A percentile compares a stretch with the other conserved stretches of the same genome.
These are phyloP conservation scores for Suaeda aralocaspica DNA, from an alignment of 148 eudicot species.

Conservation along the genomic window DNA sequence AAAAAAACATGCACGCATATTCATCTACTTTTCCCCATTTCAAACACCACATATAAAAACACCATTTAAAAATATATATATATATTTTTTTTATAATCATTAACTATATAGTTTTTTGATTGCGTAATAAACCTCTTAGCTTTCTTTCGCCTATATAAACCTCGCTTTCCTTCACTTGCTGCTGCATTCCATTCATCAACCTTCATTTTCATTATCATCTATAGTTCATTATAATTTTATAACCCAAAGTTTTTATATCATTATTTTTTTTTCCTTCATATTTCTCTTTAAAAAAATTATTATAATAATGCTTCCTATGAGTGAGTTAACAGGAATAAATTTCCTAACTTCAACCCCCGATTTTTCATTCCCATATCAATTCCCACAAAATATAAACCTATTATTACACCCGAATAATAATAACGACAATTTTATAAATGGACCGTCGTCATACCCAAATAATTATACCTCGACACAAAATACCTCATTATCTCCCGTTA, in stretches of 20 bases:
- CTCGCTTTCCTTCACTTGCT: not conserved
- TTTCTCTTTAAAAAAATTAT: no score
- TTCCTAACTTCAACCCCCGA: constrained; percentile 29
- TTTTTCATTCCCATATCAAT: constrained; percentile 19
- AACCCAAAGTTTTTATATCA: not conserved
- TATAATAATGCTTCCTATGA: constrained; percentile 34
- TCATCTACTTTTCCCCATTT: constrained; percentile 25
- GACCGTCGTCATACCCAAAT: constrained; percentile 18
- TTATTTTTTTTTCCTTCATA: not conserved
- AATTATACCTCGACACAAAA: constrained; percentile 30
- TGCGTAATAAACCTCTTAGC: constrained; percentile 33
- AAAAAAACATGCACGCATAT: constrained; percentile 36
- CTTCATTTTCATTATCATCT: not conserved
- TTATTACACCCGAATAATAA: constrained; percentile 4
- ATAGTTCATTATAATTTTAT: constrained; percentile 2
- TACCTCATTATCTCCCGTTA: constrained; percentile 25
- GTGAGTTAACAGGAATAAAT: constrained; percentile 35
- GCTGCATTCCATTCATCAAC: not conserved
- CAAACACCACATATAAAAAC: constrained; percentile 16
- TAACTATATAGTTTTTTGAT: constrained; percentile 15
- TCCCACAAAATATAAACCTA: constrained; percentile 22
- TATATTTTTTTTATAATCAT: not conserved
- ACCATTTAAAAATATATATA: no score
- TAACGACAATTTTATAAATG: constrained; percentile 9
- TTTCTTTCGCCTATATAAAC: constrained; percentile 21